Evolutionary conservation across 176 grass and related monocot genomes (phyloP).

Genomic region (Phoenix dactylifera): DNA sequence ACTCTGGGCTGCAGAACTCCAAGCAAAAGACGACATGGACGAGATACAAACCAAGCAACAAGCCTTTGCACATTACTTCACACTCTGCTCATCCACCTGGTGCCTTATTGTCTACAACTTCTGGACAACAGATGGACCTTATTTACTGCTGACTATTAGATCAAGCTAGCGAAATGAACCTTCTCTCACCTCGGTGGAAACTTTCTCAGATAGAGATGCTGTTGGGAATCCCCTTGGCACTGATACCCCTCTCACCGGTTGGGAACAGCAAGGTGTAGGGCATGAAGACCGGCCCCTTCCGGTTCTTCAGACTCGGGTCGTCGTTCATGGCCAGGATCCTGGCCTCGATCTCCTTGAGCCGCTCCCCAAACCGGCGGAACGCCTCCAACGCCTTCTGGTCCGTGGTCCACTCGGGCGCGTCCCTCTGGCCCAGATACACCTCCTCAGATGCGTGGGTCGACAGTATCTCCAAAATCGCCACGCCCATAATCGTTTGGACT

Average conservation of each 20-base stretch:
- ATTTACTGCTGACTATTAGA: too few species aligned
- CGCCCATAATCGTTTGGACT: neutral
- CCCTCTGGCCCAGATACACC: neutral
- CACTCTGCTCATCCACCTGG: too few species aligned
- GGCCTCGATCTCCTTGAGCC: neutral
- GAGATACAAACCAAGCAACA: too few species aligned
- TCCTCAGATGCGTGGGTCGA: neutral
- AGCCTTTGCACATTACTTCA: too few species aligned
- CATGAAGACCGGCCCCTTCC: neutral
- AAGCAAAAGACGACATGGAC: too few species aligned
- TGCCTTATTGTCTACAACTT: too few species aligned
- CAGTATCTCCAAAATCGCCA: neutral
- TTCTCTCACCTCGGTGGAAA: neutral
- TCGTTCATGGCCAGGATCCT: neutral
- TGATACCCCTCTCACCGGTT: neutral
- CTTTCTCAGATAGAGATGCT: neutral
- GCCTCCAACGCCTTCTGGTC: neutral
- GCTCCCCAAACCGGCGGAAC: neutral
- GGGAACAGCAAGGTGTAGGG: neutral
- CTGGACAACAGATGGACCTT: too few species aligned
- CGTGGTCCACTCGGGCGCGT: neutral
- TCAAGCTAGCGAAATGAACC: neutral
- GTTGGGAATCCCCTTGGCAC: neutral
- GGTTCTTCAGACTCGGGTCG: slow-evolving; percentile 1
- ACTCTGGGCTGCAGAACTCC: too few species aligned